Evolutionary conservation across 345 rosid species (phyloP), one percentile per base, ranked within the genome.

Genomic region (Pistacia atlantica): DNA sequence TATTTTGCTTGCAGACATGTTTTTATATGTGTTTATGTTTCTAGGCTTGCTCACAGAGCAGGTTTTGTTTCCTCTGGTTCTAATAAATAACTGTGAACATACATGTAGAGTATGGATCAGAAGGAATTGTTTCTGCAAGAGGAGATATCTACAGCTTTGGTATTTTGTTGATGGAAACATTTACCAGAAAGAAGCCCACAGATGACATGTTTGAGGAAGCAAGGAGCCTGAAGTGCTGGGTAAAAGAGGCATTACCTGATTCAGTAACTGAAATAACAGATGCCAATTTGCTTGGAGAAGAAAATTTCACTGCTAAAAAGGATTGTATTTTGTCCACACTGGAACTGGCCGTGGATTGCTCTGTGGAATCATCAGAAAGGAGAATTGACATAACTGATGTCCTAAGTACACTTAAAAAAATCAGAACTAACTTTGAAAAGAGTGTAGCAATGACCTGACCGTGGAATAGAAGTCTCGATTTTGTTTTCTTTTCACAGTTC

Each of bases 161-260:
- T 8, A 78, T 81, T 0, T 3, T 69, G 33, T 1, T 81, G 18
- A 68, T 77, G 73, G 81, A 78, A 49, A 70, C 63, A 1, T 69
- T 78, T 65, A 81, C 84, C 5, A 69, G 69, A 11, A 81, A 58
- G 68, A 77, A 65, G 64, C 81, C 76, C 0, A 70, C 73, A 0
- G 78, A 77, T 8, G 67, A 55, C 1, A 56, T 63, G 31, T 68
- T 81, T 20, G 35, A 3, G 1, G 67, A 48, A 45, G 83, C 49
- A 28, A 11, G 73, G 66, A 81, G 72, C 72, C 62, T 77, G 65
- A 81, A 28, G 67, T 1, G 17, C 1, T 78, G 80, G 77, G 80
- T 81, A 3, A 20, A 28, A 2, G 52, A 55, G 28, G 70, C n/a
- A 9, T 67, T 77, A 11, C 49, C 71, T 8, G 20, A 73, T 11